phyloP scores from a whole-genome alignment of 2,329 filamentous ascomycete genomes.

The Tothia fuscella region DNA sequence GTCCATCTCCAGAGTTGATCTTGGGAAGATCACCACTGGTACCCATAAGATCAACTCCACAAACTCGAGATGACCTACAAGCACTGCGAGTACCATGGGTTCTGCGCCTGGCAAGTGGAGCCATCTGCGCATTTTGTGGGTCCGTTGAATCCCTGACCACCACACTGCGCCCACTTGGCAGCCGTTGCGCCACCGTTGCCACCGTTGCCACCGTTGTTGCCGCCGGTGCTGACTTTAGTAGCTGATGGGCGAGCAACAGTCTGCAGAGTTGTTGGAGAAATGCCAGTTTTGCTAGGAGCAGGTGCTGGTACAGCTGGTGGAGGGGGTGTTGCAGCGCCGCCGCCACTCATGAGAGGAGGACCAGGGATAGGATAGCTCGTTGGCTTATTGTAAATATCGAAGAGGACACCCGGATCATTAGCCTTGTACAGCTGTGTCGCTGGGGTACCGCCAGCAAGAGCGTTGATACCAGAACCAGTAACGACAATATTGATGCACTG shows the following conservation, averaged over 20 bases:
- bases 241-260: too few relatives aligned
- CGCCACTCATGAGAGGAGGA: slow-evolving; percentile 13
- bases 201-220: too few relatives aligned
- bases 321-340: too few relatives aligned
- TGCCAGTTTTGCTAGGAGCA: too few relatives aligned
- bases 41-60: too few relatives aligned
- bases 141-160: background rate
- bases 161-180: background rate
- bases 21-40: too few relatives aligned
- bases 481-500: slow-evolving; percentile 41
- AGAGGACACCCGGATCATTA: slow-evolving; percentile 31
- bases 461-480: slow-evolving; percentile 28
- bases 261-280: too few relatives aligned
- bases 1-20: too few relatives aligned
- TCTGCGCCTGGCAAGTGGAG: background rate
- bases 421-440: slow-evolving; percentile 29
- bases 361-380: slow-evolving; percentile 24
- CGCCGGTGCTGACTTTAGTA: too few relatives aligned
- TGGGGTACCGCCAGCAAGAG: slow-evolving; percentile 19
- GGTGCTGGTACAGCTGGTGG: too few relatives aligned
- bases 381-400: slow-evolving; percentile 23
- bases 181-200: too few relatives aligned
- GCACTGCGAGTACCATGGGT: slow-evolving; percentile 3
- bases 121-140: background rate
- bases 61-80: too few relatives aligned